Base-by-base conservation (phyloP, 2,329 filamentous ascomycete genomes). In the Hypoxylon sp. region DNA sequence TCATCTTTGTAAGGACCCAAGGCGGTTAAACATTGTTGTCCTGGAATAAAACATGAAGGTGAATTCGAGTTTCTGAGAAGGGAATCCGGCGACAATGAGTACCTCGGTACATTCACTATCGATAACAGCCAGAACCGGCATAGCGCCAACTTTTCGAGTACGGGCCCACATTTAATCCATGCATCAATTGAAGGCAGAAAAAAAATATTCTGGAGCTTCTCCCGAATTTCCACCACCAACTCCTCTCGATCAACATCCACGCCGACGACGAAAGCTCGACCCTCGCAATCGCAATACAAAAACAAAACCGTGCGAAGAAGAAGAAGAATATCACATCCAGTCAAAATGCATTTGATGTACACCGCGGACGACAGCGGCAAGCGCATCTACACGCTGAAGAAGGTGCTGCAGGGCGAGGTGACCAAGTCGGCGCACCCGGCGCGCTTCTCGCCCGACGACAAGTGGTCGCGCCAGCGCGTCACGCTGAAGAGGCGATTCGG, bases 371-470 rank as follows among this genome's bases (percentile, higher is more conserved):
- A 81, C 64, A 78, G 82, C 56, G 92, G 93, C 80, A 93, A 91
- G 79, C 91, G 93, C 73, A 77, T 88, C 67, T 99, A 97, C 82
- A 97, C 94, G 36, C 85, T 97, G 62, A 93, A 97, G 78, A 97
- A 97, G 79, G 84, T 95, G 63, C 78, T 82, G 66, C 80, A 86
- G 65, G 88, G 89, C 69, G 84, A 91, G 70, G 90, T 97, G 69
- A 96, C 93, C 73, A 96, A 96, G 81, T 94, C 89, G 44, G 94
- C 94, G 48, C 93, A 97, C 78, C 93, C 94, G 35, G 94, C 94
- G 31, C 84, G 94, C 64, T 99, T 97, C 81, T 96, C 91, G 35
- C 94, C 94, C 59, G 94, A 99, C 76, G 94, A 99, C 81, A 96
- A 97, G 81, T 97, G 95, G 83, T 96, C 91, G 68, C 89, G 91